Evolutionary conservation across 129 eudicot species (phyloP), one percentile per base, ranked within the genome.

Genomic region (Flaveria ramosissima): DNA sequence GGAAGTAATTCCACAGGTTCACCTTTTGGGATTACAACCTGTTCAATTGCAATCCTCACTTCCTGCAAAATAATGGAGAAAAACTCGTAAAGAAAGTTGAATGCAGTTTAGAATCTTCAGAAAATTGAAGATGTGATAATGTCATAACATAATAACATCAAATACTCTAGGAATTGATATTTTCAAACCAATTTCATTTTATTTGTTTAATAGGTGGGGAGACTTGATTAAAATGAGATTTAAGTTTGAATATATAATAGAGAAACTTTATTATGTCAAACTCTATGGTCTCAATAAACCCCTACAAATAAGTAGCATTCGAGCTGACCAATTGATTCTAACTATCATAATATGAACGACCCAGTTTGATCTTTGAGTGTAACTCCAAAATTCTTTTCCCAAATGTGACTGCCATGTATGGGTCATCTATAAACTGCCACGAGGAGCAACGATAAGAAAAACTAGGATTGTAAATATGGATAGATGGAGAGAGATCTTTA

Each of bases 1-100:
- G 98, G 92, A 66, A 93, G 96, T 79, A 93, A 83, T 80, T 93
- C 98, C 67, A 90, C 89, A 3, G 98, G 73, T 80, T 93, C 83
- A 36, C 96, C 93, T 82, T 82, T 90, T 3, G 88, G 96, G 70
- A 93, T 93, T 60, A 90, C 96, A 32, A 84, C 83, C 77, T 86
- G 92, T 82, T 93, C 98, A 76, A 93, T 90, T 27, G 98, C 98
- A 45, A 90, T 82, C 71, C 98, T 90, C 14, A 86, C 96, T 83
- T 93, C 98, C 98, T 90, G 80, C 36, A 68, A 53, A 24, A 65
- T 26, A 19, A 43, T 7, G 7, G 2, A 65, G 13, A 21, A 15
- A 47, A 26, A n/a, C 6, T 13, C 4, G 8, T n/a, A 10, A 13
- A 14, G 21, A 76, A 43, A 68, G n/a, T 21, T 67, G 42, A 51